These are phyloP conservation scores for Helotiales sp. DNA, from an alignment of 2,329 filamentous ascomycete species.

Conservation along the genomic window DNA sequence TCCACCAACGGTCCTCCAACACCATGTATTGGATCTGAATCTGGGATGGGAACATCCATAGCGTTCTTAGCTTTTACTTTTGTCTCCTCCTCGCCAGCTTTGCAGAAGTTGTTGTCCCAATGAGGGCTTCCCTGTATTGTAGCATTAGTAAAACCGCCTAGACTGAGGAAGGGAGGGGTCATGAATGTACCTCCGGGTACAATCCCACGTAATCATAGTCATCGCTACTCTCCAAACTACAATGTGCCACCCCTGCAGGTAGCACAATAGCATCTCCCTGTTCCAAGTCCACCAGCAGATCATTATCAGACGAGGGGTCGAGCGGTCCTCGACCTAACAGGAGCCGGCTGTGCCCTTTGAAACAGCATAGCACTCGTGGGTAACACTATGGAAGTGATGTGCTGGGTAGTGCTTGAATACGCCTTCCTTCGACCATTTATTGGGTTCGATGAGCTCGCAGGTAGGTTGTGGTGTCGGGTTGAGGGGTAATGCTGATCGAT, in stretches of 20 bases:
- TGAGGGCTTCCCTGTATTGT: conserved; percentile 22
- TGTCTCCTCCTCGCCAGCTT: conserved; percentile 21
- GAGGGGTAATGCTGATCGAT: conserved; percentile 35
- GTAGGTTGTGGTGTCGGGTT: conserved; percentile 27
- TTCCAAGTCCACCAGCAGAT: conserved; percentile 18
- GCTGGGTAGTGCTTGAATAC: conserved; percentile 25
- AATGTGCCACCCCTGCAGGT: conserved; percentile 38
- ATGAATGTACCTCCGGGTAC: conserved; percentile 35
- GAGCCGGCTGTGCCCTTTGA: conserved; percentile 31
- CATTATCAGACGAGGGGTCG: conserved; percentile 19
- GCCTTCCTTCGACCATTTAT: conserved; percentile 36
- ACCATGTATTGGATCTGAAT: conserved; percentile 24
- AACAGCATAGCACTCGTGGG: conserved; percentile 40
- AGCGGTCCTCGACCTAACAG: conserved; percentile 35
- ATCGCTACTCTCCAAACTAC: conserved; percentile 28
- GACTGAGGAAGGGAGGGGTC: neutral
- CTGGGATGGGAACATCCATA: conserved; percentile 19
- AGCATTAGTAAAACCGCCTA: neutral
- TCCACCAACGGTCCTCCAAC: conserved; percentile 21
- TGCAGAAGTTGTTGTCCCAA: conserved; percentile 30
- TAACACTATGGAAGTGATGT: conserved; percentile 38
- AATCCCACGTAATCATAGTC: conserved; percentile 39
- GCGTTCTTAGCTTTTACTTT: conserved; percentile 21
- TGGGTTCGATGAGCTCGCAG: conserved; percentile 29
- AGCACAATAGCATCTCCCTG: conserved; percentile 39